Evolutionary conservation across 2,329 filamentous ascomycete genomes (phyloP).

Genomic region (Cryphonectria parasitica): DNA sequence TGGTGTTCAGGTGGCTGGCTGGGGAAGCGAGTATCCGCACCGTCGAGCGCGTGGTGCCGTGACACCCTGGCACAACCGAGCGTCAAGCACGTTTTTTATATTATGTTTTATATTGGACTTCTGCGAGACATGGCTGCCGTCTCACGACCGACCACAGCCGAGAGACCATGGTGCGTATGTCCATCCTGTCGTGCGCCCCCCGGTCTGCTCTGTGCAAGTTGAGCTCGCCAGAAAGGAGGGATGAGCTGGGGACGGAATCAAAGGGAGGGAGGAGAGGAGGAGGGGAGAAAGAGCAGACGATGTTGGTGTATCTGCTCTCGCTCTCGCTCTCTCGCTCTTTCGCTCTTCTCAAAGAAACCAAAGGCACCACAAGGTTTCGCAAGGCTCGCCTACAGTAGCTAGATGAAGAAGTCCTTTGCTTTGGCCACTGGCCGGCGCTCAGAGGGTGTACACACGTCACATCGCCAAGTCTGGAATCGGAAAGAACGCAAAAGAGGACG

Average conservation of each 20-base stretch:
- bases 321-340: too few relatives aligned
- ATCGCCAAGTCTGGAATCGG: too few relatives aligned
- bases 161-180: not conserved
- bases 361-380: not conserved
- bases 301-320: not conserved
- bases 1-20: not conserved
- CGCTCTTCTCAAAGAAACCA: not conserved
- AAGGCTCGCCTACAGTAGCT: not conserved
- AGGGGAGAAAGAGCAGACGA: too few relatives aligned
- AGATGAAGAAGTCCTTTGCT: not conserved
- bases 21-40: not conserved
- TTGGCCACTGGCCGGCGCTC: not conserved
- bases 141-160: not conserved
- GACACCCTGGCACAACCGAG: constrained; percentile 20
- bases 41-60: not conserved
- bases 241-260: not conserved
- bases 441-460: too few relatives aligned
- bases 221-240: constrained; percentile 6
- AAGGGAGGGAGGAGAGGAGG: not conserved
- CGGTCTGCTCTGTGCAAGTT: constrained; percentile 4
- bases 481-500: not conserved
- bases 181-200: constrained; percentile 6
- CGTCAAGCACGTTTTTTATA: constrained; percentile 25
- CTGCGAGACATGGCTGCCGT: constrained; percentile 19
- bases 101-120: constrained; percentile 13